These are phyloP conservation scores for Hyaloscypha variabilis DNA, from an alignment of 495 filamentous ascomycete species.

Conservation along the genomic window DNA sequence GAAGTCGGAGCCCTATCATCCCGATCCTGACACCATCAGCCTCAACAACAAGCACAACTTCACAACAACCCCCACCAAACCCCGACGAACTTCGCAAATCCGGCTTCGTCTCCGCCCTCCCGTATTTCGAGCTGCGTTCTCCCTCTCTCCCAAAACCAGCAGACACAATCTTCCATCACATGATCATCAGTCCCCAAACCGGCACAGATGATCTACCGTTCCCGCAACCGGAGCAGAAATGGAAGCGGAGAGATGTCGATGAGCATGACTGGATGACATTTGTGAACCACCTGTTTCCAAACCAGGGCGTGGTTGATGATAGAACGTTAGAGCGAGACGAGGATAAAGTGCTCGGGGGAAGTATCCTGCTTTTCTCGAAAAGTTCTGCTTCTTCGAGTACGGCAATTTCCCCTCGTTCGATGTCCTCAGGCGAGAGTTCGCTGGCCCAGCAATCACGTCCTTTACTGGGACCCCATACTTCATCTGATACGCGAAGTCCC, in stretches of 20 bases:
- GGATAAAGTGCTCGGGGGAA: background rate
- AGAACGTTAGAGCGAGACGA: background rate
- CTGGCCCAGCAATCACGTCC: background rate
- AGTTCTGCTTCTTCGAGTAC: background rate
- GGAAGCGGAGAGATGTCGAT: constrained; percentile 10
- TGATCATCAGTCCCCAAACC: constrained; percentile 3
- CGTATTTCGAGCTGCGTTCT: constrained; percentile 15
- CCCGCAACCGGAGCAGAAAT: constrained; percentile 6
- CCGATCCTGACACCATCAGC: background rate
- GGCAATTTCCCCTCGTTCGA: background rate
- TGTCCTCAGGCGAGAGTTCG: background rate
- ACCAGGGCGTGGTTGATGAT: background rate
- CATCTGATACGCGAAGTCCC: background rate
- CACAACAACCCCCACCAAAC: background rate
- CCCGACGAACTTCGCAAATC: constrained; percentile 5
- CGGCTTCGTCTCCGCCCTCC: constrained; percentile 13
- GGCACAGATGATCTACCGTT: constrained; percentile 3
- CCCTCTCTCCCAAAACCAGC: background rate
- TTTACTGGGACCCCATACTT: background rate
- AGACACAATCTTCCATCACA: constrained; percentile 10
- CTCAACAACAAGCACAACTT: background rate
- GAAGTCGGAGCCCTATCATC: background rate
- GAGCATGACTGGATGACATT: constrained; percentile 15
- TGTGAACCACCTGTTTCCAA: constrained; percentile 14
- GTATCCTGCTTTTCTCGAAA: background rate